Evolutionary conservation across 2,329 filamentous ascomycete genomes (phyloP).

Genomic region (Talaromyces pinophilus): DNA sequence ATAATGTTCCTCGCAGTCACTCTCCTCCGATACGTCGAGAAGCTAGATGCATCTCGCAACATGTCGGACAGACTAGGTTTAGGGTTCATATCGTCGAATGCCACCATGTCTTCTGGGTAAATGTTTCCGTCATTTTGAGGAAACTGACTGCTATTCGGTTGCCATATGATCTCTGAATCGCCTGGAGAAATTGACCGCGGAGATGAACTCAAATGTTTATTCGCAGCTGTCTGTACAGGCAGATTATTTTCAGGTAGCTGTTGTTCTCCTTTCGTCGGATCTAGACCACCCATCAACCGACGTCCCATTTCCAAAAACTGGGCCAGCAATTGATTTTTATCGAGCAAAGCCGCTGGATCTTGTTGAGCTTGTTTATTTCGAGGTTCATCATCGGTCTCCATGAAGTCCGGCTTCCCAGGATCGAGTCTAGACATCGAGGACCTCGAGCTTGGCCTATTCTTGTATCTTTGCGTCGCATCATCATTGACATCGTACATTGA

Average conservation of each 20-base stretch:
- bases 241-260: conserved; percentile 16
- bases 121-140: not conserved
- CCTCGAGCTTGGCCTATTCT: conserved; percentile 44
- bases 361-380: conserved; percentile 24
- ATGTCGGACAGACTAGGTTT: conserved; percentile 54
- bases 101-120: conserved; percentile 29
- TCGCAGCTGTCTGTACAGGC: conserved; percentile 31
- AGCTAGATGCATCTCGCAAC: conserved; percentile 53
- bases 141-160: not conserved
- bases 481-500: conserved; percentile 54
- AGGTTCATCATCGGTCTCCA: conserved; percentile 27
- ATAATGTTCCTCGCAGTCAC: conserved; percentile 44
- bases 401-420: conserved; percentile 40
- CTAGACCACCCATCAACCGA: conserved; percentile 37
- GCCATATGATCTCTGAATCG: not conserved
- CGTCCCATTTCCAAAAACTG: conserved; percentile 44
- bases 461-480: conserved; percentile 51
- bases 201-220: conserved; percentile 9
- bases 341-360: conserved; percentile 29
- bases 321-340: conserved; percentile 41
- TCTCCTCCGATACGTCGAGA: conserved; percentile 46
- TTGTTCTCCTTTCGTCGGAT: conserved; percentile 28
- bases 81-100: conserved; percentile 45
- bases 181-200: not conserved
- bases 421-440: conserved; percentile 48